Evolutionary conservation across 305 asterid genomes (phyloP).

Genomic region (Fraxinus angustifolia): DNA sequence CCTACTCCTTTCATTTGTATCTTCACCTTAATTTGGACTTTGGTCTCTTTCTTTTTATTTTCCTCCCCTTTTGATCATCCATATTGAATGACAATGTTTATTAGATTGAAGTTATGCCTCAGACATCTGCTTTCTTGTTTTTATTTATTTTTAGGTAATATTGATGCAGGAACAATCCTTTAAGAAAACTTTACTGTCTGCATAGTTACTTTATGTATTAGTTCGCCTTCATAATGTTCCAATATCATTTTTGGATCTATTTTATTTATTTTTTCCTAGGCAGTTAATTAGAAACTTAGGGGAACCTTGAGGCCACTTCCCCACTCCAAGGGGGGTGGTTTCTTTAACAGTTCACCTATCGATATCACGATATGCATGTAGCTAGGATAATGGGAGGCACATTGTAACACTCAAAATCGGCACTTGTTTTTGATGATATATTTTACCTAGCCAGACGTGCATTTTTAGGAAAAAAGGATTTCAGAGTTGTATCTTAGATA

Average conservation of each 20-base stretch:
- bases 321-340: not conserved
- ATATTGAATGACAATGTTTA: not conserved
- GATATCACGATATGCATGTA: not conserved
- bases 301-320: not conserved
- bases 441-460: slow-evolving; percentile 6
- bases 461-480: not conserved
- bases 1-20: not conserved
- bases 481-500: slow-evolving; percentile 6
- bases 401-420: not conserved
- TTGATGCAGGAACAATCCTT: not conserved
- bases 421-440: not conserved
- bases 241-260: not conserved
- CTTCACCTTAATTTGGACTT: not conserved
- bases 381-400: not conserved
- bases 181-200: not conserved
- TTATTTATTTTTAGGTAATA: not conserved
- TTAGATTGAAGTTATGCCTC: not conserved
- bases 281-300: not conserved
- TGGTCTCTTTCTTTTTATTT: not conserved
- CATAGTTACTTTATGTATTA: not conserved
- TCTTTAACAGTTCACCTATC: not conserved
- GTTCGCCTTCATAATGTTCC: not conserved
- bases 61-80: not conserved
- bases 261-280: not conserved
- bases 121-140: not conserved